Base-by-base conservation (phyloP, 352 stramenopile species). In the Globisporangium echinulatum region DNA sequence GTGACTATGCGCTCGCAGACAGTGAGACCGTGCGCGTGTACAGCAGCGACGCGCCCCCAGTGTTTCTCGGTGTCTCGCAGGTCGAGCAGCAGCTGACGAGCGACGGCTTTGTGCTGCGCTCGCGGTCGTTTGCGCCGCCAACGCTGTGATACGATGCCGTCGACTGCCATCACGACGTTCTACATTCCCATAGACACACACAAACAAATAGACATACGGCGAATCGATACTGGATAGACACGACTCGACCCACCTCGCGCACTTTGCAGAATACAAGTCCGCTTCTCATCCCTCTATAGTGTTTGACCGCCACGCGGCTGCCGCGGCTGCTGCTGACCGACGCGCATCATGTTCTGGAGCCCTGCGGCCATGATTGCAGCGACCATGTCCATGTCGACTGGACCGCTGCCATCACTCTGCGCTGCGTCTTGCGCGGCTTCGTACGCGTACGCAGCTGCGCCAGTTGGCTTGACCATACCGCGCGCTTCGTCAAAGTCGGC, bases 401-500 rank as follows among this genome's bases (percentile, higher is more conserved):
- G 13, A 5, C 64, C 69, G 4, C 58, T 65, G 9, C 58, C 58
- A 11, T 48, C 52, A 17, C 65, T 52, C 8, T 63, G 62, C 8
- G 74, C 54, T 40, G 46, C 5, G 15, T 83, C 61, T 17, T 90
- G 77, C 0, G 70, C 71, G 4, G 82, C 74, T 48, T 90, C 86
- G 56, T 96, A 96, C 33, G 82, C 83, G 62, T 92, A 93, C 7
- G 86, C 86, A 1, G 86, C 66, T 3, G 81, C 82, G 38, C 87
- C 87, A 8, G 85, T 96, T 19, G 87, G 72, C 64, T 92, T 85
- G 14, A 96, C 87, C 79, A 93, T 92, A n/a, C 70, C 84, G 54
- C 78, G 75, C 13, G 79, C 87, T 52, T 92, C 75, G n/a, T 88
- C 80, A 75, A 96, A 96, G 67, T 96, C 87, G 36, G 60, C 56